Percentiles rank a stretch among this genome's conserved stretches.
phyloP scores from a whole-genome alignment of 1,139 yeast genomes.

The Pneumocystis wakefieldiae region DNA sequence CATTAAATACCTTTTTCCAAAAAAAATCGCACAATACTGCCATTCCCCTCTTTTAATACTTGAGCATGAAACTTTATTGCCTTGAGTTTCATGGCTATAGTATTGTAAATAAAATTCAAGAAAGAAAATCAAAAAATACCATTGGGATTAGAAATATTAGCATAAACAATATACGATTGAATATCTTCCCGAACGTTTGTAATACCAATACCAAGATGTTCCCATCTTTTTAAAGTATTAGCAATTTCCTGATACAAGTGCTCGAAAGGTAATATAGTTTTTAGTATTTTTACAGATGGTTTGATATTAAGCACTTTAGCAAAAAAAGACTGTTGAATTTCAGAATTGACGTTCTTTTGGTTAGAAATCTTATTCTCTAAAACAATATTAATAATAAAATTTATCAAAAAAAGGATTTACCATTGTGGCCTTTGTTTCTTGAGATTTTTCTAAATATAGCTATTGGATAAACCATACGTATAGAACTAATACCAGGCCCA shows the following conservation, averaged over 20 bases:
- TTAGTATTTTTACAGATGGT: slow-evolving; percentile 8
- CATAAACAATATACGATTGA: slow-evolving; percentile 8
- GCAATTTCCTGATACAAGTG: slow-evolving; percentile 8
- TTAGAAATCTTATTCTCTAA: slow-evolving; percentile 2
- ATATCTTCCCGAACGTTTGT: slow-evolving; percentile 6
- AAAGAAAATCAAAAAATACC: not conserved
- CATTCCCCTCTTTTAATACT: slow-evolving; percentile 2
- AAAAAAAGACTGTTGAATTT: slow-evolving; percentile 3
- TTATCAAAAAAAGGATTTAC: not conserved
- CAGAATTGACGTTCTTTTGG: slow-evolving; percentile 1
- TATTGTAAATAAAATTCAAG: not conserved
- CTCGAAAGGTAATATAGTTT: slow-evolving; percentile 7
- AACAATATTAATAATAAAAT: not conserved
- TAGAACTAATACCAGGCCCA: not conserved
- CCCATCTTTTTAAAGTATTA: not conserved
- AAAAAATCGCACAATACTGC: slow-evolving; percentile 7
- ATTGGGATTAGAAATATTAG: slow-evolving; percentile 7
- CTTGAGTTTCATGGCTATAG: slow-evolving; percentile 8
- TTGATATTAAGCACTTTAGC: slow-evolving; percentile 11
- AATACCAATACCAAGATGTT: slow-evolving; percentile 9
- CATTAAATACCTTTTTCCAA: slow-evolving; percentile 9
- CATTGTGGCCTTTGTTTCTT: not conserved
- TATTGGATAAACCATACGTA: not conserved
- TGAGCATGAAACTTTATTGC: slow-evolving; percentile 10
- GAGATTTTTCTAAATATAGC: not conserved